These are phyloP conservation scores for Pythium phragmitis DNA, from an alignment of 352 stramenopile genomes.

Conservation along the genomic window DNA sequence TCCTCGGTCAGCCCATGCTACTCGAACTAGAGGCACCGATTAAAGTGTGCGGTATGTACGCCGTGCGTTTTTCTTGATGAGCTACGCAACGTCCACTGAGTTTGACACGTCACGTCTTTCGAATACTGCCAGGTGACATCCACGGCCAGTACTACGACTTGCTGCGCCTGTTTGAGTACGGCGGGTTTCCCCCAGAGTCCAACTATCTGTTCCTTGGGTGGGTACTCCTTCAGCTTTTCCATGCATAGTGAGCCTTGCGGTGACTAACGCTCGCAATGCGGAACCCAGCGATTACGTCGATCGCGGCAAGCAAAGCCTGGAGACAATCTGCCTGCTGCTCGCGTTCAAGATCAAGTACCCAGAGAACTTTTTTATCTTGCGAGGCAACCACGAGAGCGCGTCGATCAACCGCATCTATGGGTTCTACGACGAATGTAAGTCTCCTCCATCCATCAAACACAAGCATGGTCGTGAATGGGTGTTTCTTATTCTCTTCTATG, in stretches of 20 bases:
- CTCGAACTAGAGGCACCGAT: constrained; percentile 98
- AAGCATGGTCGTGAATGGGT: background rate
- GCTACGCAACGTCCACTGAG: background rate
- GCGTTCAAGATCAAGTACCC: constrained; percentile 89
- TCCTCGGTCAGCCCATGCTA: constrained; percentile 98
- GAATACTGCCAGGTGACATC: constrained; percentile 80
- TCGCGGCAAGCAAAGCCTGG: constrained; percentile 85
- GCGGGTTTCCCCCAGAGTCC: constrained; percentile 71
- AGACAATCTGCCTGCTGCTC: constrained; percentile 81
- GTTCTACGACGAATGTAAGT: constrained; percentile 62
- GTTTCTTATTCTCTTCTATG: background rate
- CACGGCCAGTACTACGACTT: constrained; percentile 97
- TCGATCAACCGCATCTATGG: constrained; percentile 87
- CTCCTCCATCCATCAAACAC: background rate
- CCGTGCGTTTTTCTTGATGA: no score
- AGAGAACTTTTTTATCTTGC: constrained; percentile 82
- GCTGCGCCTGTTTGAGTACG: constrained; percentile 91
- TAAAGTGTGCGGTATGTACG: constrained; percentile 93
- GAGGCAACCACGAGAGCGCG: constrained; percentile 77
- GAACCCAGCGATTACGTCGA: constrained; percentile 73
- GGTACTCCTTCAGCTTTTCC: background rate
- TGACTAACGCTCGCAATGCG: background rate
- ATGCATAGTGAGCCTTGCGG: background rate
- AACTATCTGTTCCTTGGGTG: constrained; percentile 54
- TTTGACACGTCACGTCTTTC: background rate